A percentile compares a stretch with the other conserved stretches of the same genome.
These are phyloP conservation scores for Thymus mandschuricus DNA, from an alignment of 257 asterid genomes.

Conservation along the genomic window DNA sequence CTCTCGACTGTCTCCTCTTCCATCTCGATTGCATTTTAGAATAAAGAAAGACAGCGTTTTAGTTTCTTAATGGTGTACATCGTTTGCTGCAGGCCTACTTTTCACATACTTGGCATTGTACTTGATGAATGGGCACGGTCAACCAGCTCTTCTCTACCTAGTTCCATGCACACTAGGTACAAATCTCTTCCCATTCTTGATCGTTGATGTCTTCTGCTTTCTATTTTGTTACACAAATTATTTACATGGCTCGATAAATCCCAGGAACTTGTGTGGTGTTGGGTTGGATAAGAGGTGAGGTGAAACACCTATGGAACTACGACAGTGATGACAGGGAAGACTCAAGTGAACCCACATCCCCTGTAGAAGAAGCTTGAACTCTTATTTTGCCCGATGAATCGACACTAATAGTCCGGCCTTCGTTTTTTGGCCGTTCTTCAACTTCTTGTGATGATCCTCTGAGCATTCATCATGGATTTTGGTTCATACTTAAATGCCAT, in stretches of 20 bases:
- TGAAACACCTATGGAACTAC: conserved; percentile 73
- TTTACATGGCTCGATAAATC: conserved; percentile 6
- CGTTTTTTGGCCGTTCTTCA: not conserved
- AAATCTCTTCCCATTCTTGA: conserved; percentile 22
- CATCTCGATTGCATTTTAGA: conserved; percentile 12
- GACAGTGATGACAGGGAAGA: conserved; percentile 37
- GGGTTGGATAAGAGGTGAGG: conserved; percentile 76
- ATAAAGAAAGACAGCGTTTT: not conserved
- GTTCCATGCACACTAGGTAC: conserved; percentile 94
- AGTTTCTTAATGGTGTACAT: conserved; percentile 8
- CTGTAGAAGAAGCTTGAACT: conserved; percentile 47
- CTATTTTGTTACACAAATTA: not conserved
- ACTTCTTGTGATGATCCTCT: conserved; percentile 1
- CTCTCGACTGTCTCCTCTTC: not conserved
- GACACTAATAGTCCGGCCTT: not conserved
- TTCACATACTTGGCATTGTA: conserved; percentile 81
- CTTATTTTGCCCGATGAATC: not conserved
- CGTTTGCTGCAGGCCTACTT: conserved; percentile 66
- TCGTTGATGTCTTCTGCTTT: not conserved
- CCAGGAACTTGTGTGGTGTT: conserved; percentile 72
- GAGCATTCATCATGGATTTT: conserved; percentile 18
- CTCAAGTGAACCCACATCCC: conserved; percentile 30
- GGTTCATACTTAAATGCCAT: not conserved
- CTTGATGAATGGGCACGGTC: conserved; percentile 94
- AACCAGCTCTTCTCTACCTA: conserved; percentile 93